phyloP scores from a whole-genome alignment of 306 rosid genomes.

The Cicer yamashitae region DNA sequence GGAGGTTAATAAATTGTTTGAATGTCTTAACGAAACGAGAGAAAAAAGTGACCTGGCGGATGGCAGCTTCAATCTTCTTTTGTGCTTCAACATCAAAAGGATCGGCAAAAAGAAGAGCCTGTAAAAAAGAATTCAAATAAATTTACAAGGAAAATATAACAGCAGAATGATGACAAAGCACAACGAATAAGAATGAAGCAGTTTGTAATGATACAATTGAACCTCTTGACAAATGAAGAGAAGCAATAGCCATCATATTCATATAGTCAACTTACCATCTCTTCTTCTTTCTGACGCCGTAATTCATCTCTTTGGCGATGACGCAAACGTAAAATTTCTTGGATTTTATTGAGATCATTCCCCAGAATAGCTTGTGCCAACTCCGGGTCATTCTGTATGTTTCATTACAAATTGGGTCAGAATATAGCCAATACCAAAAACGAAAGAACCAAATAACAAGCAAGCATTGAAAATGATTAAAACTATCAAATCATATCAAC shows the following conservation, averaged over 20 bases:
- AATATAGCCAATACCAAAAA: conserved; percentile 12
- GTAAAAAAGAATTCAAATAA: conserved; percentile 33
- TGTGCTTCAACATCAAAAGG: conserved; percentile 99
- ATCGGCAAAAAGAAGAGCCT: conserved; percentile 95
- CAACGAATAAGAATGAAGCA: conserved; percentile 19
- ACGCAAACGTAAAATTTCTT: conserved; percentile 72
- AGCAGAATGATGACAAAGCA: conserved; percentile 1
- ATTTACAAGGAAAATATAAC: conserved; percentile 14
- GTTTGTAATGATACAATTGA: conserved; percentile 31
- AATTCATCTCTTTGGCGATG: conserved; percentile 62
- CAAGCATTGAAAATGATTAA: neutral
- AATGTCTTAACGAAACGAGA: neutral
- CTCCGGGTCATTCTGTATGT: conserved; percentile 82
- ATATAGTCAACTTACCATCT: conserved; percentile 64
- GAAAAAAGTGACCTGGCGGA: conserved; percentile 71
- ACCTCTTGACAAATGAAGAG: conserved; percentile 26
- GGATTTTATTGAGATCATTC: conserved; percentile 75
- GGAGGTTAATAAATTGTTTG: conserved; percentile 2
- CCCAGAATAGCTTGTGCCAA: conserved; percentile 88
- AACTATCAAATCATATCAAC: conserved; percentile 26
- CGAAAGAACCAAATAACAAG: conserved; percentile 33
- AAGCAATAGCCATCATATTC: conserved; percentile 30
- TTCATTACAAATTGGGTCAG: conserved; percentile 39
- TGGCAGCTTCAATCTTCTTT: conserved; percentile 97
- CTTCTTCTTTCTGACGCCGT: conserved; percentile 79